Base-by-base conservation (phyloP, 2,329 filamentous ascomycete genomes). In the Mycogone perniciosa region DNA sequence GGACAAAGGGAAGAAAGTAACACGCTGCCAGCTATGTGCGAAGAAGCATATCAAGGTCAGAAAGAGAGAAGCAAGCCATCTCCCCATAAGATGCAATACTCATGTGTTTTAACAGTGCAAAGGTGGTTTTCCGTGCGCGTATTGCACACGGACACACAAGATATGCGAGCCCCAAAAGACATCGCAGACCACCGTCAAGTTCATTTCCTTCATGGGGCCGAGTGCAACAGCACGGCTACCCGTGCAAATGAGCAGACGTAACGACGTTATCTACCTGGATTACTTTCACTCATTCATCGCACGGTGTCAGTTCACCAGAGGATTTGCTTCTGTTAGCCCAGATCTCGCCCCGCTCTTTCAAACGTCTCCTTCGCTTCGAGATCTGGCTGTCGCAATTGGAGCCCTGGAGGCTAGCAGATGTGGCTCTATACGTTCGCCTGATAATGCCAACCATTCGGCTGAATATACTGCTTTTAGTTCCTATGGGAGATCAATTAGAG, bases 1-100 rank as follows among this genome's bases (percentile, higher is more conserved):
- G 1, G 64, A 65, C 31, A 58, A 61, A 27, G 54, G 63, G 2
- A 65, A 53, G 13, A 54, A 2, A 10, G 6, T 61, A 1, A 56
- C 60, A 0, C 56, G 63, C 13, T 65, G 63, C 44, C 54, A 61
- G 31, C 7, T 59, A 9, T 65, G 63, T 20, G 61, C 57, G 2
- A 58, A 33, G 40, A 47, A 61, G 29, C 61, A 57, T 1, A 65
- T 64, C 31, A 64, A 63, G 52, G 62, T 63, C 7, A 2, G 46
- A 2, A n/a, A n/a, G n/a, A n/a, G n/a, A n/a, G n/a, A n/a, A n/a
- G n/a, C n/a, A n/a, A n/a, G n/a, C n/a, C n/a, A n/a, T 9, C 11
- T 9, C 9, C n/a, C 6, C 26, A 4, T 26, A 4, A 7, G 5
- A n/a, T 2, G 31, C 51, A 26, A 56, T 5, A 4, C 31, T 7